Conservation (phyloP, 2,329 filamentous ascomycete genomes). For the Aspergillus sp. region DNA sequence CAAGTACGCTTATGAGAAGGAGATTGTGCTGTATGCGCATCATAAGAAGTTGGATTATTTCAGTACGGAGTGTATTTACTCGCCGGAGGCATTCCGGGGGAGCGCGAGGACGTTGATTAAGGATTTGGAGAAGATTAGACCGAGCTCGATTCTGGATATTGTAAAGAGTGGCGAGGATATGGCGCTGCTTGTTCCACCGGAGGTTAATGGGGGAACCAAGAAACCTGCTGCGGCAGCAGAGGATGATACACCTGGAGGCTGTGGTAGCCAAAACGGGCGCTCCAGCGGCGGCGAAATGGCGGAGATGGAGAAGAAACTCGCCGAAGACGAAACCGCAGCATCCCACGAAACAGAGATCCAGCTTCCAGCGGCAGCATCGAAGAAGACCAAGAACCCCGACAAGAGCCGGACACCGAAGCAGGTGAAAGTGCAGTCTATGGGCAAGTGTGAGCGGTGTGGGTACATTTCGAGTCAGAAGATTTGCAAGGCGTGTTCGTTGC, state of each 20-base stretch:
- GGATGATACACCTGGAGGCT: slow-evolving; percentile 56
- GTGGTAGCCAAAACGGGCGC: slow-evolving; percentile 63
- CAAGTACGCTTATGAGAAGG: slow-evolving; percentile 98
- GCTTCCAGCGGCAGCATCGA: slow-evolving; percentile 12
- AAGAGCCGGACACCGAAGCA: slow-evolving; percentile 47
- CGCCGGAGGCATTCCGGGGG: slow-evolving; percentile 90
- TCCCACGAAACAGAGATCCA: slow-evolving; percentile 62
- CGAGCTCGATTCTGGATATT: slow-evolving; percentile 90
- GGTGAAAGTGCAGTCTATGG: slow-evolving; percentile 52
- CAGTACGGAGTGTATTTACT: slow-evolving; percentile 97
- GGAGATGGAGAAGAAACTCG: slow-evolving; percentile 68
- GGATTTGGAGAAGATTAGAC: slow-evolving; percentile 84
- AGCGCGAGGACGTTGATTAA: slow-evolving; percentile 90
- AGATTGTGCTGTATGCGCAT: slow-evolving; percentile 95
- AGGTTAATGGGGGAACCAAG: slow-evolving; percentile 33
- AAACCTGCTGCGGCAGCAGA: slow-evolving; percentile 31
- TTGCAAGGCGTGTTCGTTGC: slow-evolving; percentile 85
- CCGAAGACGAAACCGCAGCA: slow-evolving; percentile 55
- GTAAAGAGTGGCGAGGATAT: slow-evolving; percentile 94
- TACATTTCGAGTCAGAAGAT: slow-evolving; percentile 92
- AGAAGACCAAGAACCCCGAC: slow-evolving; percentile 16
- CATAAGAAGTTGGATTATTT: slow-evolving; percentile 98
- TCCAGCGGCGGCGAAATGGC: slow-evolving; percentile 71
- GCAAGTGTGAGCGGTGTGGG: slow-evolving; percentile 78
- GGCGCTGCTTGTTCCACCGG: slow-evolving; percentile 71